phyloP scores from a whole-genome alignment of 371 early-diverging fungal genomes.

The Catenaria anguillulae region DNA sequence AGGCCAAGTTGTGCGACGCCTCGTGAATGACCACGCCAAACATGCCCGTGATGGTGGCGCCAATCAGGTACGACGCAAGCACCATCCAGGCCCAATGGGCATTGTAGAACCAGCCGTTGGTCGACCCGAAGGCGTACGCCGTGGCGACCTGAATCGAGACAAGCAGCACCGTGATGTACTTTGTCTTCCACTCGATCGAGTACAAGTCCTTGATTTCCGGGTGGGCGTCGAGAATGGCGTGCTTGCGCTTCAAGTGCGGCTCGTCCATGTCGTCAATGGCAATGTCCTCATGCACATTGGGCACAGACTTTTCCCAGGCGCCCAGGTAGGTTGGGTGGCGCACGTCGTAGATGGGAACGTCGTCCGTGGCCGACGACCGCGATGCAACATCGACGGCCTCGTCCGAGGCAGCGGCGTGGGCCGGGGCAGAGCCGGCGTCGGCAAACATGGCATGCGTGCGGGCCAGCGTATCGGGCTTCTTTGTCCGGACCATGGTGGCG shows the following conservation, averaged over 20 bases:
- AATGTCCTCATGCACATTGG: slow-evolving; percentile 52
- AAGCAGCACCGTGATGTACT: slow-evolving; percentile 46
- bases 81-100: slow-evolving; percentile 39
- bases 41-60: slow-evolving; percentile 62
- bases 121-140: slow-evolving; percentile 63
- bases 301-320: slow-evolving; percentile 66
- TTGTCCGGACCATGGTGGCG: too few relatives aligned
- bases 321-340: slow-evolving; percentile 70
- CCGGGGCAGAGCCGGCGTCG: too few relatives aligned
- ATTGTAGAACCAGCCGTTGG: not conserved
- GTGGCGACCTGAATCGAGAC: slow-evolving; percentile 55
- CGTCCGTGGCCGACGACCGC: not conserved
- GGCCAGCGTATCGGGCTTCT: too few relatives aligned
- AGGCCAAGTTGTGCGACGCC: slow-evolving; percentile 68
- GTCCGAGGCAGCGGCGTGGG: too few relatives aligned
- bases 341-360: slow-evolving; percentile 24
- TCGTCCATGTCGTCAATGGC: slow-evolving; percentile 81
- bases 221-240: slow-evolving; percentile 65
- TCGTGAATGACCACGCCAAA: slow-evolving; percentile 82
- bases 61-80: slow-evolving; percentile 56
- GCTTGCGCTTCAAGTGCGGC: slow-evolving; percentile 83
- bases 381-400: not conserved
- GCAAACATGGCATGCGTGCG: too few relatives aligned
- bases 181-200: slow-evolving; percentile 65
- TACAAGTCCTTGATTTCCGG: slow-evolving; percentile 79